Conservation (phyloP, 1,284 basidiomycete genomes). For the Ceratorhiza oryzae-sativae region DNA sequence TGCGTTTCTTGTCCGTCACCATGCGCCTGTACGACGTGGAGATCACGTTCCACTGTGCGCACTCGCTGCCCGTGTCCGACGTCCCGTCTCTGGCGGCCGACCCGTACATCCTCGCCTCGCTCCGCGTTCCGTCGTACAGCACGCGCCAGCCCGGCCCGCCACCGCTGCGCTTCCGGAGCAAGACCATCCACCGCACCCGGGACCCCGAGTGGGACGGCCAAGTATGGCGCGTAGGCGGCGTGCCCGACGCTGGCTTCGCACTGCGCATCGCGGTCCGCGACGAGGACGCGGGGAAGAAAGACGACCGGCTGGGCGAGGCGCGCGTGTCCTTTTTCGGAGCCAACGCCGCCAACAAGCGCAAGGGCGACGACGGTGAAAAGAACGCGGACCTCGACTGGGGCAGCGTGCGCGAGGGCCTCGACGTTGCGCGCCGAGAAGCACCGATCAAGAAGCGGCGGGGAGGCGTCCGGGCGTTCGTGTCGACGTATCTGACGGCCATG, state of each 20-base stretch:
- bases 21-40: slow-evolving; percentile 12
- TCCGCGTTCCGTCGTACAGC: slow-evolving; percentile 11
- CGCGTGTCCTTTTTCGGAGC: slow-evolving; percentile 40
- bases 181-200: slow-evolving; percentile 51
- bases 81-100: slow-evolving; percentile 46
- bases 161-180: slow-evolving; percentile 53
- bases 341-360: neutral
- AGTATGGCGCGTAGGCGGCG: slow-evolving; percentile 56
- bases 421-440: slow-evolving; percentile 47
- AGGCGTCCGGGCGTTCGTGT: slow-evolving; percentile 48
- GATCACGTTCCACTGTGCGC: slow-evolving; percentile 22
- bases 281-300: slow-evolving; percentile 56
- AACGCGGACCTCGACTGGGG: slow-evolving; percentile 44
- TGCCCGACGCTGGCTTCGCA: slow-evolving; percentile 53
- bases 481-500: slow-evolving; percentile 49
- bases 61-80: slow-evolving; percentile 20
- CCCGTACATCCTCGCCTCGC: slow-evolving; percentile 59
- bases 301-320: slow-evolving; percentile 57
- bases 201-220: slow-evolving; percentile 54
- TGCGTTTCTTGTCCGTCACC: too few species aligned
- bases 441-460: slow-evolving; percentile 54
- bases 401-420: slow-evolving; percentile 45
- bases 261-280: slow-evolving; percentile 54
- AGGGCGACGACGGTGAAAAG: neutral
- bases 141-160: slow-evolving; percentile 42